A percentile compares a stretch with the other conserved stretches of the same genome.
Evolutionary conservation across 768 basidiomycete genomes (phyloP).

Genomic region (Exsudoporus frostii): DNA sequence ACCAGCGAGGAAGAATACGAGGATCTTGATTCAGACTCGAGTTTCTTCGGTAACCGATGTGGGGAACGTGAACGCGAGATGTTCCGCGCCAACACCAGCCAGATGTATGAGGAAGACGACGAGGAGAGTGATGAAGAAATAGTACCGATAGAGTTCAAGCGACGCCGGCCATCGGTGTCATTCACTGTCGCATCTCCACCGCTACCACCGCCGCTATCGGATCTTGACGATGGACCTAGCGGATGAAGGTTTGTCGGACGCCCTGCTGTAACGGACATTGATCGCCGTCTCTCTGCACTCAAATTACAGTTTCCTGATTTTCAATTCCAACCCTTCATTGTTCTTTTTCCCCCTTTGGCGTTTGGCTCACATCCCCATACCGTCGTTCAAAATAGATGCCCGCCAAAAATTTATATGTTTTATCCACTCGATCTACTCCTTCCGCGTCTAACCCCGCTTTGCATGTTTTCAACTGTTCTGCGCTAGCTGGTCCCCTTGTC

Average conservation of each 20-base stretch:
- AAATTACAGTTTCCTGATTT: constrained; percentile 19
- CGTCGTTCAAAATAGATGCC: constrained; percentile 20
- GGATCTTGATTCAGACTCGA: constrained; percentile 32
- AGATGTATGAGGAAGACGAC: constrained; percentile 32
- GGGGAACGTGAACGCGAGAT: constrained; percentile 22
- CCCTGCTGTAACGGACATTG: constrained; percentile 7
- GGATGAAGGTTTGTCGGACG: constrained; percentile 6
- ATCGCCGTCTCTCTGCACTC: constrained; percentile 10
- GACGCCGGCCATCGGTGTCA: constrained; percentile 33
- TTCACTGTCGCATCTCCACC: constrained; percentile 27
- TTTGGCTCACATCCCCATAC: constrained; percentile 17
- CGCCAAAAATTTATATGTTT: constrained; percentile 7
- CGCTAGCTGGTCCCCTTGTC: neutral
- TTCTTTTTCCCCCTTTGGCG: constrained; percentile 4
- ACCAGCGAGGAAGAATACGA: constrained; percentile 33
- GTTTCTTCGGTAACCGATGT: constrained; percentile 33
- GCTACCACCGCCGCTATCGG: constrained; percentile 14
- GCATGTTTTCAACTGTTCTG: constrained; percentile 1
- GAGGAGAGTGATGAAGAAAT: constrained; percentile 38
- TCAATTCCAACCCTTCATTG: constrained; percentile 7
- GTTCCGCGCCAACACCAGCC: constrained; percentile 32
- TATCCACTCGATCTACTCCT: constrained; percentile 1
- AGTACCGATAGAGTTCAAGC: constrained; percentile 34
- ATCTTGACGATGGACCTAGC: constrained; percentile 12
- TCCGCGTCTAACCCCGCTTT: neutral